Evolutionary conservation across 768 basidiomycete genomes (phyloP).

Genomic region (Boletus tylopilopsis): DNA sequence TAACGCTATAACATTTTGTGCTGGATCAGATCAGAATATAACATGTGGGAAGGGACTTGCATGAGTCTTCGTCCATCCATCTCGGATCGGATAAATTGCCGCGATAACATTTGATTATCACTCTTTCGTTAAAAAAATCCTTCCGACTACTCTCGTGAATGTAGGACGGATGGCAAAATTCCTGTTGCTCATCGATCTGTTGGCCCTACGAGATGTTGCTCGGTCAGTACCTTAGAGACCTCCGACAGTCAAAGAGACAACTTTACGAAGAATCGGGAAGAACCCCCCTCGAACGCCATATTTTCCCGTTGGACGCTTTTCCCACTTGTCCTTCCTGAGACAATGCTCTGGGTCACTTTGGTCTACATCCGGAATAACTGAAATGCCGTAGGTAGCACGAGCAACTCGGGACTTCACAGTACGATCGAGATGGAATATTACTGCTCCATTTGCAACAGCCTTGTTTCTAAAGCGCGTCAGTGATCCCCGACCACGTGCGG

Average conservation of each 20-base stretch:
- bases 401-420: conserved; percentile 2
- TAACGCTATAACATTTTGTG: not conserved
- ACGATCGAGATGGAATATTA: conserved; percentile 3
- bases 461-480: conserved; percentile 4
- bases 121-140: not conserved
- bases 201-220: not conserved
- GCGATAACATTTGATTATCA: not conserved
- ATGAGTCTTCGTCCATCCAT: conserved; percentile 9
- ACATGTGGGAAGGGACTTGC: not conserved
- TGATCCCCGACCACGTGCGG: not conserved
- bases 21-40: not conserved
- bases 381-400: conserved; percentile 1
- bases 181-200: not conserved
- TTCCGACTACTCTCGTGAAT: no score
- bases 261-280: conserved; percentile 1
- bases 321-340: not conserved
- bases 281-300: not conserved
- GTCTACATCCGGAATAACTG: not conserved
- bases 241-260: not conserved
- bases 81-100: not conserved
- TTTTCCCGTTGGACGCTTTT: not conserved
- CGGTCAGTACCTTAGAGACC: not conserved
- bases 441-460: conserved; percentile 8
- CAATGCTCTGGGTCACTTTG: conserved; percentile 2
- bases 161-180: not conserved